Conservation (phyloP, 768 basidiomycete genomes). For the Antrodiella citrinella region DNA sequence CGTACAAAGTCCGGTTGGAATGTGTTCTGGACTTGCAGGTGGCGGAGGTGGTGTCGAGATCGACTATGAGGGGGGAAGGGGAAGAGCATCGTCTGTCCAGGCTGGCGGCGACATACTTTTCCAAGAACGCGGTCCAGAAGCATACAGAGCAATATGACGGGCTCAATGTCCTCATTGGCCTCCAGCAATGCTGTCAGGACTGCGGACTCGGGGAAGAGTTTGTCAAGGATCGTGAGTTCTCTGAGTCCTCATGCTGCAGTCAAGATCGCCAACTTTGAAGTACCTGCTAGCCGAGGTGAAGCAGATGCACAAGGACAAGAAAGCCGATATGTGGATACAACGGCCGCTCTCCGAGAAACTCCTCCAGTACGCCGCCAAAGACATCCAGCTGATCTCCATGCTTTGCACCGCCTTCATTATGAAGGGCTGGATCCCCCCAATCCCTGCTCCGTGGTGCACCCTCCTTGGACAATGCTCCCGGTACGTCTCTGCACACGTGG, state of each 20-base stretch:
- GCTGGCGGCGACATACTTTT: constrained; percentile 19
- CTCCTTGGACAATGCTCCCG: constrained; percentile 12
- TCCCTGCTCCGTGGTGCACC: background rate
- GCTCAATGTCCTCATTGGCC: constrained; percentile 28
- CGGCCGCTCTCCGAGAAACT: constrained; percentile 30
- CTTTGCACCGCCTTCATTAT: constrained; percentile 27
- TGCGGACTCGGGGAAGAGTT: constrained; percentile 16
- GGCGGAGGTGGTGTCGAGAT: constrained; percentile 24
- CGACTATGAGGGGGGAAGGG: constrained; percentile 8
- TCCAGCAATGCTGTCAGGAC: constrained; percentile 26
- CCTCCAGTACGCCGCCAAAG: constrained; percentile 34
- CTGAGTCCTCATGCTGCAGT: background rate
- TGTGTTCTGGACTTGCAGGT: constrained; percentile 34
- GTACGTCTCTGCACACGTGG: constrained; percentile 14
- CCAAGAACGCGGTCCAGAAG: constrained; percentile 16
- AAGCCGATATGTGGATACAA: constrained; percentile 24
- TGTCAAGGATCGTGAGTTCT: constrained; percentile 27
- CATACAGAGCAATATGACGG: constrained; percentile 20
- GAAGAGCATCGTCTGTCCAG: constrained; percentile 17
- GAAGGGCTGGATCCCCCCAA: constrained; percentile 11
- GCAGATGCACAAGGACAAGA: constrained; percentile 27
- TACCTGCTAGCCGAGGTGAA: constrained; percentile 25
- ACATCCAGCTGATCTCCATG: constrained; percentile 30
- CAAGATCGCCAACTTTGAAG: background rate
- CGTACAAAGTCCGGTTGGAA: constrained; percentile 22